Conservation (phyloP, 805 yeast species). For the Candida vartiovaarae region DNA sequence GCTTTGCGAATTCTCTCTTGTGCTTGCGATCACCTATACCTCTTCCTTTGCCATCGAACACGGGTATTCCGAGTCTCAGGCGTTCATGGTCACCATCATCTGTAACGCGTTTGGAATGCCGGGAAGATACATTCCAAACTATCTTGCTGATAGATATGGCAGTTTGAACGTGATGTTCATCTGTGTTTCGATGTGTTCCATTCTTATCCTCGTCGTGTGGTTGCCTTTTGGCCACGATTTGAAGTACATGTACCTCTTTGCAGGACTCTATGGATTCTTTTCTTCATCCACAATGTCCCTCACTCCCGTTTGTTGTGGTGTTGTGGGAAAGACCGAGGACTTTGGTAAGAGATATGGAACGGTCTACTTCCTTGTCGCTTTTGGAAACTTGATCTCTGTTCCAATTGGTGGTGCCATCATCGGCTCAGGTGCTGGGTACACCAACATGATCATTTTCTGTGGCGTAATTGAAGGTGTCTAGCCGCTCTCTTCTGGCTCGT, state of each 20-base stretch:
- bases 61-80: slow-evolving; percentile 33
- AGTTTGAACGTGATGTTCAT: slow-evolving; percentile 30
- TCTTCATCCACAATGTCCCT: slow-evolving; percentile 56
- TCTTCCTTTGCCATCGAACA: slow-evolving; percentile 42
- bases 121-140: slow-evolving; percentile 37
- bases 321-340: slow-evolving; percentile 51
- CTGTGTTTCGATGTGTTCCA: slow-evolving; percentile 36
- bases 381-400: slow-evolving; percentile 40
- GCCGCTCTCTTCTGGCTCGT: slow-evolving; percentile 10
- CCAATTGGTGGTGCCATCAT: slow-evolving; percentile 46
- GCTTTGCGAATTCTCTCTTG: slow-evolving; percentile 26
- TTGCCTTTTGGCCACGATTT: slow-evolving; percentile 49
- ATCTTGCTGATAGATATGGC: slow-evolving; percentile 31
- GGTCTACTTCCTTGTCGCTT: slow-evolving; percentile 43
- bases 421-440: slow-evolving; percentile 20
- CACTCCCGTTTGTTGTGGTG: slow-evolving; percentile 62
- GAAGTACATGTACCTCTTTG: slow-evolving; percentile 42
- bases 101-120: slow-evolving; percentile 34
- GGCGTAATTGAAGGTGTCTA: slow-evolving; percentile 8
- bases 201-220: slow-evolving; percentile 52
- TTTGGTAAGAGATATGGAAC: slow-evolving; percentile 68
- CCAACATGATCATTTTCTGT: slow-evolving; percentile 34
- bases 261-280: slow-evolving; percentile 50
- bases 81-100: slow-evolving; percentile 39
- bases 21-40: slow-evolving; percentile 40